These are phyloP conservation scores for Chaetoscypha palmicola DNA, from an alignment of 2,329 filamentous ascomycete genomes.

Conservation along the genomic window DNA sequence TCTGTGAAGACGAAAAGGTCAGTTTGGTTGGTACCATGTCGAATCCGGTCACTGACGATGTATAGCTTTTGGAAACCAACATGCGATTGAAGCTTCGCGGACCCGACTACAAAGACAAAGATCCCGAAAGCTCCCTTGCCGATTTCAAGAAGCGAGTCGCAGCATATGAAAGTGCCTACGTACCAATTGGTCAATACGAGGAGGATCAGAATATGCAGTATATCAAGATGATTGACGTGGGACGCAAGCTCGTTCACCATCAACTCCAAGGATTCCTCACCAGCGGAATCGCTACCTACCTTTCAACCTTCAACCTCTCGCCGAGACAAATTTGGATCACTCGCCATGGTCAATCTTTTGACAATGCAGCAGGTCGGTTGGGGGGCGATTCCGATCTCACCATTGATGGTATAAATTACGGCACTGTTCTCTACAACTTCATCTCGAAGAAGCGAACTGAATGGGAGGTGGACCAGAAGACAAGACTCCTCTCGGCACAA, in stretches of 20 bases:
- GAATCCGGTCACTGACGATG: conserved; percentile 2
- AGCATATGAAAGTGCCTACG: conserved; percentile 91
- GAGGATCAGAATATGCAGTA: conserved; percentile 88
- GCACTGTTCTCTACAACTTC: conserved; percentile 71
- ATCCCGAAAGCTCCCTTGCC: conserved; percentile 72
- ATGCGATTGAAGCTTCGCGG: conserved; percentile 96
- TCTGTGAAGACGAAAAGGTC: conserved; percentile 73
- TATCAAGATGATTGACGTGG: conserved; percentile 94
- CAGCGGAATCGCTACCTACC: conserved; percentile 85
- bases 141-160: conserved; percentile 92
- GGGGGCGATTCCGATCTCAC: conserved; percentile 85
- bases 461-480: conserved; percentile 75
- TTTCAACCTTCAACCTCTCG: conserved; percentile 93
- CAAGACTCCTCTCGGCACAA: conserved; percentile 63
- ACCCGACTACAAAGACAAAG: conserved; percentile 92
- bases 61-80: conserved; percentile 75
- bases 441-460: conserved; percentile 71
- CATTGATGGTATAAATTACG: conserved; percentile 72
- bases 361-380: conserved; percentile 82
- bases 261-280: conserved; percentile 88
- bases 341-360: conserved; percentile 81
- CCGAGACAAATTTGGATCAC: conserved; percentile 98
- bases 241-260: conserved; percentile 85
- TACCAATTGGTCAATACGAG: conserved; percentile 83
- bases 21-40: conserved; percentile 16